A percentile compares a stretch with the other conserved stretches of the same genome.
These are phyloP conservation scores for Colletotrichum karsti DNA, from an alignment of 2,329 filamentous ascomycete genomes.

Conservation along the genomic window DNA sequence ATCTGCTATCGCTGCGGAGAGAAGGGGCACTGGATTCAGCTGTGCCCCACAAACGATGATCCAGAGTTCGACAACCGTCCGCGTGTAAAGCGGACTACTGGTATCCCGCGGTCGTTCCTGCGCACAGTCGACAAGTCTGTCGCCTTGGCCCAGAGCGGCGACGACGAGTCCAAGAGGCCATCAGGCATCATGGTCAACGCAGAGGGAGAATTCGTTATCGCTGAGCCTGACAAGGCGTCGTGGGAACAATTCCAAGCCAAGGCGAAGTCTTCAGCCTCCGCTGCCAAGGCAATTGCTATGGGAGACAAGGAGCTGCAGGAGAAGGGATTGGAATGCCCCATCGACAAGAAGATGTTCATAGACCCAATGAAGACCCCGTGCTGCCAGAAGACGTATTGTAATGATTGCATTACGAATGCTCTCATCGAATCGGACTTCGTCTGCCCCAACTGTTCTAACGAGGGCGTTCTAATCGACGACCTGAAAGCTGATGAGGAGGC, in stretches of 20 bases:
- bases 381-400: constrained; percentile 98
- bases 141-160: constrained; percentile 75
- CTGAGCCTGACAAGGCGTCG: constrained; percentile 91
- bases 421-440: constrained; percentile 98
- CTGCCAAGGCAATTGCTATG: constrained; percentile 78
- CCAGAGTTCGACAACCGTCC: constrained; percentile 94
- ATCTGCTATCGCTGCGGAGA: constrained; percentile 96
- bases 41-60: constrained; percentile 98
- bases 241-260: constrained; percentile 99
- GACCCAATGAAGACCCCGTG: constrained; percentile 99
- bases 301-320: constrained; percentile 89
- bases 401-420: constrained; percentile 99
- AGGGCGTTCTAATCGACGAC: constrained; percentile 93
- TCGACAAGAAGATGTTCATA: constrained; percentile 98
- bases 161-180: constrained; percentile 82
- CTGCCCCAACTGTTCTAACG: constrained; percentile 90
- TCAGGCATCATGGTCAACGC: constrained; percentile 97
- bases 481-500: constrained; percentile 84
- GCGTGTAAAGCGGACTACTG: constrained; percentile 94
- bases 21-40: constrained; percentile 99
- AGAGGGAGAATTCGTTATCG: constrained; percentile 96
- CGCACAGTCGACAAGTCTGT: constrained; percentile 94
- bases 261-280: constrained; percentile 84
- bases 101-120: constrained; percentile 93
- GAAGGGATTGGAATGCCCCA: constrained; percentile 88